These are phyloP conservation scores for Alternaria hordeiaustralica DNA, from an alignment of 2,329 filamentous ascomycete species.

Conservation along the genomic window DNA sequence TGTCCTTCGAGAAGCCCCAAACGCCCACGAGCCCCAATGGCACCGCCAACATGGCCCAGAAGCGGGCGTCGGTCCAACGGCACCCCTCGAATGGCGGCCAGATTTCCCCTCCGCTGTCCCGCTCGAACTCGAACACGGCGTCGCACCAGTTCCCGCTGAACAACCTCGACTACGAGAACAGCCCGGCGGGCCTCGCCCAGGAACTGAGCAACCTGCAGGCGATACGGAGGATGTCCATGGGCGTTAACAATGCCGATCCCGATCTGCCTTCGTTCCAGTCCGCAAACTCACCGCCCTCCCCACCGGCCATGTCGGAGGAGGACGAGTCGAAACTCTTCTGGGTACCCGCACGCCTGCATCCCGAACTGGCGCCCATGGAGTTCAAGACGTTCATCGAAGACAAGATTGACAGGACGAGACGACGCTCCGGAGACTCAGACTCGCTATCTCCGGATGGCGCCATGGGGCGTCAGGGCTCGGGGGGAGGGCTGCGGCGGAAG, in stretches of 20 bases:
- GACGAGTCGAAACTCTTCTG: conserved; percentile 90
- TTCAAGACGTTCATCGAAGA: conserved; percentile 98
- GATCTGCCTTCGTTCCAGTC: conserved; percentile 75
- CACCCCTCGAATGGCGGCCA: conserved; percentile 25
- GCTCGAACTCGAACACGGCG: conserved; percentile 51
- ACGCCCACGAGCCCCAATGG: conserved; percentile 28
- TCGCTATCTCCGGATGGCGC: conserved; percentile 63
- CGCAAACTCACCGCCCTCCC: conserved; percentile 69
- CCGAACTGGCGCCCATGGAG: conserved; percentile 91
- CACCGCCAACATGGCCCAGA: conserved; percentile 14
- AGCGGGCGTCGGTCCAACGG: conserved; percentile 19
- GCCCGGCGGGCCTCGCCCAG: conserved; percentile 86
- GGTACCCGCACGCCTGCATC: conserved; percentile 94
- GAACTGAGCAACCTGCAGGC: conserved; percentile 93
- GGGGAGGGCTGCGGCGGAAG: conserved; percentile 75
- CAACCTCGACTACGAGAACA: conserved; percentile 86
- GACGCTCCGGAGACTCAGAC: conserved; percentile 75
- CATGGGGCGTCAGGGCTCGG: conserved; percentile 61
- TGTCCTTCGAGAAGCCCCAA: conserved; percentile 20
- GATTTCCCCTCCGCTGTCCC: conserved; percentile 50
- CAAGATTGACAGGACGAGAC: conserved; percentile 85
- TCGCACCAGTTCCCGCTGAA: conserved; percentile 75
- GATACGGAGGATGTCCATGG: conserved; percentile 92
- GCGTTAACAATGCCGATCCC: conserved; percentile 73
- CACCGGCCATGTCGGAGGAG: conserved; percentile 72